Evolutionary conservation across 495 filamentous ascomycete genomes (phyloP), one percentile per base, ranked within the genome.

Genomic region (Penicillium cosmopolitanum): DNA sequence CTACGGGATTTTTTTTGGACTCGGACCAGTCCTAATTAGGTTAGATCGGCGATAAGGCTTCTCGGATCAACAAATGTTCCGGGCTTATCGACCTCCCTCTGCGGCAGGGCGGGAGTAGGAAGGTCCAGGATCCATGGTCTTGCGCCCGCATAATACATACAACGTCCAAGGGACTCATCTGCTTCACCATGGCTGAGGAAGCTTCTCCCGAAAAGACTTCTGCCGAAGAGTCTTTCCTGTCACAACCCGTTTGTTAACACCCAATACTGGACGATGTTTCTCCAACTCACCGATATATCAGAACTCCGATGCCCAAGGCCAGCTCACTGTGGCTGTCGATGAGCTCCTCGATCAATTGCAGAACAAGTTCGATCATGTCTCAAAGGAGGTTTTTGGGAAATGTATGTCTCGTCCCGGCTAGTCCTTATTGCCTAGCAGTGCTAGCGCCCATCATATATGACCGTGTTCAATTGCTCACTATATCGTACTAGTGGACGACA

Each of bases 351-450:
- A 93, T 66, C 86, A 89, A 33, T 77, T 98, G 3, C 88, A 88
- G 19, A 85, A 84, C 68, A 97, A 97, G 71, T 96, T 97, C 68
- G 84, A 87, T 23, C 84, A 82, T 36, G 84, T 96, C 4, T 93
- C 89, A 0, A 84, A 83, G 52, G 92, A 96, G 68, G 87, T 98
- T 50, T 92, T 96, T 65, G 83, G 87, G 38, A 97, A 97, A 73
- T 89, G 93, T 96, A 76, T 48, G 87, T 79, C 47, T 34, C 28
- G 4, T 31, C 5, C 28, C 28, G 28, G 8, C 28, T 31, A 31
- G 21, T 12, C 48, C 23, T 21, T 55, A n/a, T 12, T 6, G 35
- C 35, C 36, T 36, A 13, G 34, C 48, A 44, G 28, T 47, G 19
- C 28, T 48, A 18, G 15, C 15, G 8, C 13, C n/a, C 42, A 44